Percentiles rank a stretch among this genome's conserved stretches.
Conservation (phyloP, 140 eudicot species). For the Oenanthe javanica region DNA sequence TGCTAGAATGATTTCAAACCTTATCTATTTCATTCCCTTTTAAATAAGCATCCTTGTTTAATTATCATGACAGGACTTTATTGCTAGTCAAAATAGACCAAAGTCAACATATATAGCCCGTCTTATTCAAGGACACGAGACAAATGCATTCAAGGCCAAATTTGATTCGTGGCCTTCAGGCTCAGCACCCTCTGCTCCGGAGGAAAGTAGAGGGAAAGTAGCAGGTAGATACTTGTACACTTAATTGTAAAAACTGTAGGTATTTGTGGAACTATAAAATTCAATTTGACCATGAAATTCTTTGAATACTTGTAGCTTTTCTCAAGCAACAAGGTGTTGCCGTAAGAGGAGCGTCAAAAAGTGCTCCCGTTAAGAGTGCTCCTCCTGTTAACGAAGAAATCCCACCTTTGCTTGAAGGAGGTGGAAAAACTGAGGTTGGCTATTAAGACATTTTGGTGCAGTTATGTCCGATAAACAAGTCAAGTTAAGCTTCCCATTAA, state of each 20-base stretch:
- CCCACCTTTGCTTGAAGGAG: slow-evolving; percentile 80
- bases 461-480: neutral
- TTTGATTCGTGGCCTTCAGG: slow-evolving; percentile 81
- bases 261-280: neutral
- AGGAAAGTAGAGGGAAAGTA: slow-evolving; percentile 93
- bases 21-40: neutral
- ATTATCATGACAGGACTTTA: slow-evolving; percentile 45
- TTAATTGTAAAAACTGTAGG: neutral
- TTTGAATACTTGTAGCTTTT: slow-evolving; percentile 47
- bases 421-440: slow-evolving; percentile 73
- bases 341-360: slow-evolving; percentile 52
- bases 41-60: neutral
- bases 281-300: slow-evolving; percentile 5
- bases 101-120: slow-evolving; percentile 64
- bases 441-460: slow-evolving; percentile 2
- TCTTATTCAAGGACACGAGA: slow-evolving; percentile 80
- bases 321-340: slow-evolving; percentile 89
- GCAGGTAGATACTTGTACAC: slow-evolving; percentile 50
- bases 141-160: slow-evolving; percentile 74
- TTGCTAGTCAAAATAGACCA: slow-evolving; percentile 59
- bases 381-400: slow-evolving; percentile 62
- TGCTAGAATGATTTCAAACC: neutral
- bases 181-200: slow-evolving; percentile 62
- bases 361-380: slow-evolving; percentile 24
- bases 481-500: neutral